phyloP scores from a whole-genome alignment of 495 filamentous ascomycete species.

The Penicillium subrubescens region DNA sequence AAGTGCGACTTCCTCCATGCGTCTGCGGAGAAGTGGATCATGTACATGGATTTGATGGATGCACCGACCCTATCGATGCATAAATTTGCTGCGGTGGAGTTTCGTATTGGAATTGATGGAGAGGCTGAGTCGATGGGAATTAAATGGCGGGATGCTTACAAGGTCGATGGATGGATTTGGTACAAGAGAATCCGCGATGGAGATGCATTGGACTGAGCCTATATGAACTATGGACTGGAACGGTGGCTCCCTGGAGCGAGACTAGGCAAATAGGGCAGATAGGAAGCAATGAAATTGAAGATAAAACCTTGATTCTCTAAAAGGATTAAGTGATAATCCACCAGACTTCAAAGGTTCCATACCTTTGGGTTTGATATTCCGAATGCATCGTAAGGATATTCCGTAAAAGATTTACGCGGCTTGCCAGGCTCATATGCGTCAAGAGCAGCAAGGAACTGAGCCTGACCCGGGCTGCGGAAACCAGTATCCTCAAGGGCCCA shows the following conservation, averaged over 20 bases:
- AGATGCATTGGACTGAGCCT: neutral
- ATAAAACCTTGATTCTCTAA: neutral
- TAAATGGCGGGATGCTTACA: neutral
- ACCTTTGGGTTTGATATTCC: neutral
- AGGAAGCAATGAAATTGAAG: neutral
- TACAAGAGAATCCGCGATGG: neutral
- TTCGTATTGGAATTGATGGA: neutral
- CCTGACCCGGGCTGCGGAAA: neutral
- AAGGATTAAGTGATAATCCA: neutral
- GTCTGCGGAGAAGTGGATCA: conserved; percentile 1
- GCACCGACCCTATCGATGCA: neutral
- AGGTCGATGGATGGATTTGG: neutral
- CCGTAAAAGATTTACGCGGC: neutral
- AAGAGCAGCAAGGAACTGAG: neutral
- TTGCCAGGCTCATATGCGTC: neutral
- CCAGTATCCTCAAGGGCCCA: neutral
- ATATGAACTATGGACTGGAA: neutral
- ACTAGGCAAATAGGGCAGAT: neutral
- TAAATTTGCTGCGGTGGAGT: neutral
- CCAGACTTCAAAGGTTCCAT: neutral
- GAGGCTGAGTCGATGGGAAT: neutral
- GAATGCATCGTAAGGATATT: neutral
- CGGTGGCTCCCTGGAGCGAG: neutral
- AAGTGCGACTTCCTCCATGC: neutral
- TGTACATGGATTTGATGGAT: neutral